These are phyloP conservation scores for Podosphaera aphanis DNA, from an alignment of 2,329 filamentous ascomycete genomes.

Conservation along the genomic window DNA sequence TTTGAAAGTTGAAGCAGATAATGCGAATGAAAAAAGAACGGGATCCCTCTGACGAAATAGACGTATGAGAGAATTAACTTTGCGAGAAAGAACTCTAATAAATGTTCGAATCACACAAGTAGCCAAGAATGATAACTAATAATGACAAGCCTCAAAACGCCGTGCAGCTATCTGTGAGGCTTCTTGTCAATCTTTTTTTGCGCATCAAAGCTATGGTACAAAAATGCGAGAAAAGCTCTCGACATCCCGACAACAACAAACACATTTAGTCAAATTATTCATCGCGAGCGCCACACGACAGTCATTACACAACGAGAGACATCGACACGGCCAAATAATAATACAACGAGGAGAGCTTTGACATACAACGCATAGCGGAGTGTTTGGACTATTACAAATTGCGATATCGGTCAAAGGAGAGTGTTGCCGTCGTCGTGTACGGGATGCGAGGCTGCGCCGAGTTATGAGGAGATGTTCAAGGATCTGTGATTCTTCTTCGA, in stretches of 20 bases:
- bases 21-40: too few relatives aligned
- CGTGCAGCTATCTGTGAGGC: too few relatives aligned
- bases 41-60: too few relatives aligned
- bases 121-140: neutral
- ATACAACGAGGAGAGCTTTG: constrained; percentile 69
- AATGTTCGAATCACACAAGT: neutral
- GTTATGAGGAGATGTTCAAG: constrained; percentile 35
- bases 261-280: constrained; percentile 93
- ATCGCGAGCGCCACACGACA: constrained; percentile 81
- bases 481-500: constrained; percentile 34
- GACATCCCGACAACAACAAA: constrained; percentile 77
- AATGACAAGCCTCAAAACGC: too few relatives aligned
- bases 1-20: too few relatives aligned
- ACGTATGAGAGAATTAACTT: too few relatives aligned
- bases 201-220: constrained; percentile 32
- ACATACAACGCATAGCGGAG: constrained; percentile 81
- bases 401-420: constrained; percentile 45
- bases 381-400: constrained; percentile 45
- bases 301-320: constrained; percentile 82
- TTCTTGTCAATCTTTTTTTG: too few relatives aligned
- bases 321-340: constrained; percentile 90
- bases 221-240: constrained; percentile 77
- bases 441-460: constrained; percentile 10
- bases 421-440: neutral
- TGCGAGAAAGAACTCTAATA: neutral